phyloP scores from a whole-genome alignment of 805 yeast genomes.

The Jamesozyma rosinii region DNA sequence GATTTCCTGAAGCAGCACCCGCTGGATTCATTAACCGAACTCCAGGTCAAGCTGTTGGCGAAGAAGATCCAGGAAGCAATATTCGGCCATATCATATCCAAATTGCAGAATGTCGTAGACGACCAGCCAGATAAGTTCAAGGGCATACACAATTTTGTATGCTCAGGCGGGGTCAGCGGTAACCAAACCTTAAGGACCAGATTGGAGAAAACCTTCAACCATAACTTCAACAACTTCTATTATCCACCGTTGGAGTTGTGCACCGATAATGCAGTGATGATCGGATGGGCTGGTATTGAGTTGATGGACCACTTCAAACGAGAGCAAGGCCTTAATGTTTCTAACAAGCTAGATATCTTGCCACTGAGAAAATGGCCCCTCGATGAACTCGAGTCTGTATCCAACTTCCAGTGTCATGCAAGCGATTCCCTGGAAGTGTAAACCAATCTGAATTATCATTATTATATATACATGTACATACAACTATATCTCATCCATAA shows the following conservation, averaged over 20 bases:
- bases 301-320: conserved; percentile 41
- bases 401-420: not conserved
- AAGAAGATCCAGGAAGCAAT: conserved; percentile 53
- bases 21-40: conserved; percentile 10
- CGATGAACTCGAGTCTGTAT: conserved; percentile 32
- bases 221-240: conserved; percentile 35
- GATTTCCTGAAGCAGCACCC: conserved; percentile 19
- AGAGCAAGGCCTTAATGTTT: conserved; percentile 11
- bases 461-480: not conserved
- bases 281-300: conserved; percentile 95
- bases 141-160: conserved; percentile 47
- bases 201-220: conserved; percentile 33
- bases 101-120: conserved; percentile 42
- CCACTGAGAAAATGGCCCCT: conserved; percentile 83
- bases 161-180: conserved; percentile 94
- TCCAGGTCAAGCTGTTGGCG: conserved; percentile 40
- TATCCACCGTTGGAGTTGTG: conserved; percentile 69
- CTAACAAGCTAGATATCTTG: conserved; percentile 45
- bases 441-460: too few species aligned
- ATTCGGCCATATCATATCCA: conserved; percentile 63
- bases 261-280: conserved; percentile 94
- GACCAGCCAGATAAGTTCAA: conserved; percentile 34
- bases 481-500: conserved; percentile 1
- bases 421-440: not conserved
- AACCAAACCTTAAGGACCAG: conserved; percentile 47